Conservation (phyloP, 768 basidiomycete species). For the Candolleomyces aberdarensis region DNA sequence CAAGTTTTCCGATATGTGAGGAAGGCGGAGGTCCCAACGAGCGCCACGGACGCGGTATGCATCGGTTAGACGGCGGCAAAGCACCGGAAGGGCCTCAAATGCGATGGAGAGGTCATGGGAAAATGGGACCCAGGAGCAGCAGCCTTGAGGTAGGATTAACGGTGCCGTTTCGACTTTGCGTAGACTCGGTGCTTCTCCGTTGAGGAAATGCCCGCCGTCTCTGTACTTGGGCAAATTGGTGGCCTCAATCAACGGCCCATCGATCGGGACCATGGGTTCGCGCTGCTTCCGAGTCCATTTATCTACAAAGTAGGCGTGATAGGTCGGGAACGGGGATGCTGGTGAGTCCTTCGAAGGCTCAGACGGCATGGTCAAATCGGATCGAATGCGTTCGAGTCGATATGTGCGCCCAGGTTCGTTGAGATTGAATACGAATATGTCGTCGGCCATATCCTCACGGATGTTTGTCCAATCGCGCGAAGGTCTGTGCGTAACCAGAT, state of each 20-base stretch:
- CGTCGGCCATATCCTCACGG: conserved; percentile 44
- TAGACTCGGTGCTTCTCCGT: conserved; percentile 4
- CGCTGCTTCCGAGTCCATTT: conserved; percentile 52
- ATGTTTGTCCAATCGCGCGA: conserved; percentile 54
- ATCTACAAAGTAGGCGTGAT: conserved; percentile 55
- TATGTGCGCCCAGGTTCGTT: conserved; percentile 55
- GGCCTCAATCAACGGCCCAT: conserved; percentile 65
- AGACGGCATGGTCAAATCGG: conserved; percentile 67
- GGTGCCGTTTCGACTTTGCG: background rate
- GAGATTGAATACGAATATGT: conserved; percentile 51
- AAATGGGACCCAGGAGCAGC: conserved; percentile 55
- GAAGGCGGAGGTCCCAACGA: conserved; percentile 55
- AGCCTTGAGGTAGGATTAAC: conserved; percentile 36
- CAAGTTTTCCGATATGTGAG: conserved; percentile 51
- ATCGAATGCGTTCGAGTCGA: conserved; percentile 53
- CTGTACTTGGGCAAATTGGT: conserved; percentile 38
- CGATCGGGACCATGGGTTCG: conserved; percentile 41
- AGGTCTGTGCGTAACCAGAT: conserved; percentile 45
- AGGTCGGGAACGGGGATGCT: conserved; percentile 47
- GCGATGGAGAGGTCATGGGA: conserved; percentile 46
- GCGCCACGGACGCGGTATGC: conserved; percentile 56
- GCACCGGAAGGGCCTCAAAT: conserved; percentile 59
- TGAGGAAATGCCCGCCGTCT: conserved; percentile 34
- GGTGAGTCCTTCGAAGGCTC: conserved; percentile 47
- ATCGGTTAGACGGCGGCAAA: conserved; percentile 66